Evolutionary conservation across 179 eudicot genomes (phyloP).

Genomic region (Heliamphora pulchella): DNA sequence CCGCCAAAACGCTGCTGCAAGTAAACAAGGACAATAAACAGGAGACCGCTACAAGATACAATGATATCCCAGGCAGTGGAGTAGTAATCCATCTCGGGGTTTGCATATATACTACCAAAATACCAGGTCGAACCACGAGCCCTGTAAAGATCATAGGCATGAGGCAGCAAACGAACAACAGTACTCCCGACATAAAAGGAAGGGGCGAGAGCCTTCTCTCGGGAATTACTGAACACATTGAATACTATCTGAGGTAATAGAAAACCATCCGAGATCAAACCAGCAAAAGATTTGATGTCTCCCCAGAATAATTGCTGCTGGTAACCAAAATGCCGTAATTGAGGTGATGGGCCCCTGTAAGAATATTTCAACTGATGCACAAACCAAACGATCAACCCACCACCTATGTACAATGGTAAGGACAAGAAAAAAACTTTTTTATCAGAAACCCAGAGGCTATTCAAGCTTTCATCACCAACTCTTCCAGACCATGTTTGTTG

Average conservation of each 20-base stretch:
- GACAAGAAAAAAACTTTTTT: conserved; percentile 52
- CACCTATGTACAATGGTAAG: conserved; percentile 48
- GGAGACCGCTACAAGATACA: conserved; percentile 46
- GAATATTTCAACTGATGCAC: conserved; percentile 37
- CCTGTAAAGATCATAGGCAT: conserved; percentile 69
- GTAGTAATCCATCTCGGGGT: conserved; percentile 70
- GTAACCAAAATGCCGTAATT: conserved; percentile 7
- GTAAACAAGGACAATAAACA: conserved; percentile 41
- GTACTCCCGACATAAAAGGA: conserved; percentile 76
- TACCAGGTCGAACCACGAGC: conserved; percentile 52
- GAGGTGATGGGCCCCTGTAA: conserved; percentile 8
- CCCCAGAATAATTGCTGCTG: conserved; percentile 39
- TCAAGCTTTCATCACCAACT: conserved; percentile 31
- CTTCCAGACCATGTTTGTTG: conserved; percentile 76
- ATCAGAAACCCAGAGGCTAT: conserved; percentile 46
- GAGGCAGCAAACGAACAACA: conserved; percentile 78
- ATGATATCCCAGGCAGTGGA: conserved; percentile 79
- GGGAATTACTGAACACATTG: conserved; percentile 59
- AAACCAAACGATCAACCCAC: conserved; percentile 58
- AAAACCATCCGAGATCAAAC: conserved; percentile 69
- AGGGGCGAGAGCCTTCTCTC: conserved; percentile 51
- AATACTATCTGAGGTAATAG: conserved; percentile 78
- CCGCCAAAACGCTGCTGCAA: conserved; percentile 93
- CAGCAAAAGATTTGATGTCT: conserved; percentile 64
- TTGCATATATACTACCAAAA: conserved; percentile 56